Conservation (phyloP, 140 eudicot genomes). For the Bidens hawaiensis region DNA sequence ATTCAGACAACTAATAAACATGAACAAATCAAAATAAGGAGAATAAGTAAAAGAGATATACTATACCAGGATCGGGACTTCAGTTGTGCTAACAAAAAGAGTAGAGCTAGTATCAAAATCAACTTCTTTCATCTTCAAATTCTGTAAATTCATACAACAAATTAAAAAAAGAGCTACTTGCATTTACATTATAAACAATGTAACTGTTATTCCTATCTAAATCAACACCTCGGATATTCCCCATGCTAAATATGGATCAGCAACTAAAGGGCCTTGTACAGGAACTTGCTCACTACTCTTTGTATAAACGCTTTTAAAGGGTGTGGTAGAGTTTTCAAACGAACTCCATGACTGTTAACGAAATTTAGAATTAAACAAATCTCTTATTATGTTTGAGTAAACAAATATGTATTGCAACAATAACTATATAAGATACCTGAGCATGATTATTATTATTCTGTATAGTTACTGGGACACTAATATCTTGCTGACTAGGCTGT, state of each 20-base stretch:
- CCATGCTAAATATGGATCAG: slow-evolving; percentile 35
- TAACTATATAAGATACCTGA: slow-evolving; percentile 34
- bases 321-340: slow-evolving; percentile 40
- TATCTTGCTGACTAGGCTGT: slow-evolving; percentile 35
- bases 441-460: slow-evolving; percentile 19
- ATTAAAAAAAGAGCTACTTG: neutral
- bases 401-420: neutral
- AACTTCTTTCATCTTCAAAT: slow-evolving; percentile 19
- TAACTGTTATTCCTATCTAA: neutral
- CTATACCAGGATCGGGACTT: slow-evolving; percentile 28
- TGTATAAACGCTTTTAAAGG: slow-evolving; percentile 15
- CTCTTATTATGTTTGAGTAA: neutral
- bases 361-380: slow-evolving; percentile 4
- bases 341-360: slow-evolving; percentile 66
- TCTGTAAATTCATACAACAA: slow-evolving; percentile 21
- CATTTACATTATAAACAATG: neutral
- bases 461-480: slow-evolving; percentile 23
- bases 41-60: neutral
- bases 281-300: slow-evolving; percentile 33
- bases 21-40: neutral
- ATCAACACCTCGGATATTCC: slow-evolving; percentile 42
- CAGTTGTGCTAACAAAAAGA: slow-evolving; percentile 20
- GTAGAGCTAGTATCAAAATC: slow-evolving; percentile 20
- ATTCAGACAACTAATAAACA: neutral
- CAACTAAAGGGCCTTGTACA: slow-evolving; percentile 26